Percentiles rank a stretch among this genome's conserved stretches.
These are phyloP conservation scores for Pneumocystis jirovecii DNA, from an alignment of 1,139 yeast genomes.

Conservation along the genomic window DNA sequence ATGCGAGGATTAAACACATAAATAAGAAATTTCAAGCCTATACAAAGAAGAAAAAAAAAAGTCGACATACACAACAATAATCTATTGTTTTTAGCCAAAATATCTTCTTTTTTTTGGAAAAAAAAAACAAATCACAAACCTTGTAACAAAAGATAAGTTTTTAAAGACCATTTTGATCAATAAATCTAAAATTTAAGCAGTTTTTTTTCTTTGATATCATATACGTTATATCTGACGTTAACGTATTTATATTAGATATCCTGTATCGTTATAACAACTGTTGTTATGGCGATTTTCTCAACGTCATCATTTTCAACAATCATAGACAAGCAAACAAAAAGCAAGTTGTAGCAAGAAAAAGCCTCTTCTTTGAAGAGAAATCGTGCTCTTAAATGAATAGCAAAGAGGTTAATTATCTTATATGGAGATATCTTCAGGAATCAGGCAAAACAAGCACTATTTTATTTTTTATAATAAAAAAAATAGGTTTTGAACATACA, in stretches of 20 bases:
- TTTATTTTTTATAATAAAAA: neutral
- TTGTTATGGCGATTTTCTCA: neutral
- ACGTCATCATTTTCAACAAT: neutral
- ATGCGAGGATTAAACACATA: neutral
- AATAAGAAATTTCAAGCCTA: conserved; percentile 2
- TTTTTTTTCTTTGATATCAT: neutral
- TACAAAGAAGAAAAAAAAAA: conserved; percentile 4
- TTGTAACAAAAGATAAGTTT: neutral
- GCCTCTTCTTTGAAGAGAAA: neutral
- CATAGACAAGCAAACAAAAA: neutral
- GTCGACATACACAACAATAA: conserved; percentile 1
- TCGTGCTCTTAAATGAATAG: conserved; percentile 35
- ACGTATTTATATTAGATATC: too few species aligned
- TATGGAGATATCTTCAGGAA: conserved; percentile 90
- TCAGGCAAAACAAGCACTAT: conserved; percentile 35
- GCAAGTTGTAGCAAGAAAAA: neutral
- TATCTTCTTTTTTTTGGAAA: neutral
- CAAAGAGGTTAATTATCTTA: conserved; percentile 71
- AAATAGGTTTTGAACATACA: conserved; percentile 41
- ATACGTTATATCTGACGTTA: neutral
- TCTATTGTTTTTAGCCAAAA: conserved; percentile 4
- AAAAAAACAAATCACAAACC: neutral
- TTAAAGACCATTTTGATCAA: neutral
- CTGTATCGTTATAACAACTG: neutral
- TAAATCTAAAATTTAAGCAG: neutral